These are phyloP conservation scores for Phytophthora aleatoria DNA, from an alignment of 352 stramenopile species.

Conservation along the genomic window DNA sequence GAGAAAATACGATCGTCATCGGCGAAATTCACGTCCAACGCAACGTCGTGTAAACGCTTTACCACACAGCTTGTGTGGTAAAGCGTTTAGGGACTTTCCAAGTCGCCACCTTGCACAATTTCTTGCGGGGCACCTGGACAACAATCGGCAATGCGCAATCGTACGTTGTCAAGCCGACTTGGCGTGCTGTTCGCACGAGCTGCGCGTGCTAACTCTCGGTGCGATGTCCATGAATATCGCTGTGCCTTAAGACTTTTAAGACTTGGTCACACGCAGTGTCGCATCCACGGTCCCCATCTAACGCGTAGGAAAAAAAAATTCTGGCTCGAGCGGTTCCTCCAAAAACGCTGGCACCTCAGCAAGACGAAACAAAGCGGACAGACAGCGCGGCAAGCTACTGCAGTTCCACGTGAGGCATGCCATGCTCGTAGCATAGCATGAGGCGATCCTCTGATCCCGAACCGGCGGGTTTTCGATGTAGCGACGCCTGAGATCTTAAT, in stretches of 20 bases:
- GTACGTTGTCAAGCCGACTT: not conserved
- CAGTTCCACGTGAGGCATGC: too few relatives aligned
- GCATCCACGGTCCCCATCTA: too few relatives aligned
- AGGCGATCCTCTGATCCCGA: too few relatives aligned
- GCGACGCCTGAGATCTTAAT: conserved; percentile 19
- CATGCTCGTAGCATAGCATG: too few relatives aligned
- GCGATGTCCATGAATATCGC: too few relatives aligned
- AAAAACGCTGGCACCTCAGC: too few relatives aligned
- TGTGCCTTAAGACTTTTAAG: too few relatives aligned
- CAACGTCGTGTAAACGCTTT: conserved; percentile 2
- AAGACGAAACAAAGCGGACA: too few relatives aligned
- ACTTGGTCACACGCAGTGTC: too few relatives aligned
- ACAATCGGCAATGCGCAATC: conserved; percentile 1
- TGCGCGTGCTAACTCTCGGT: too few relatives aligned
- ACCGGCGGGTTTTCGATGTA: conserved; percentile 12
- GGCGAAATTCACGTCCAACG: conserved; percentile 1
- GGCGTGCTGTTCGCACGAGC: not conserved
- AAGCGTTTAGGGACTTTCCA: not conserved
- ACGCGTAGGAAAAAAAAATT: too few relatives aligned
- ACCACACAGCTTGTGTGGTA: not conserved
- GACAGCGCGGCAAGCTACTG: too few relatives aligned
- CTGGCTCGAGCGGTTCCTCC: not conserved
- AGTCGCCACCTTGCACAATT: conserved; percentile 7
- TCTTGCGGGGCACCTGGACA: conserved; percentile 8
- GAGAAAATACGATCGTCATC: not conserved